A percentile compares a stretch with the other conserved stretches of the same genome.
Conservation (phyloP, 139 green algal genomes). For the Asterochloris sp. region DNA sequence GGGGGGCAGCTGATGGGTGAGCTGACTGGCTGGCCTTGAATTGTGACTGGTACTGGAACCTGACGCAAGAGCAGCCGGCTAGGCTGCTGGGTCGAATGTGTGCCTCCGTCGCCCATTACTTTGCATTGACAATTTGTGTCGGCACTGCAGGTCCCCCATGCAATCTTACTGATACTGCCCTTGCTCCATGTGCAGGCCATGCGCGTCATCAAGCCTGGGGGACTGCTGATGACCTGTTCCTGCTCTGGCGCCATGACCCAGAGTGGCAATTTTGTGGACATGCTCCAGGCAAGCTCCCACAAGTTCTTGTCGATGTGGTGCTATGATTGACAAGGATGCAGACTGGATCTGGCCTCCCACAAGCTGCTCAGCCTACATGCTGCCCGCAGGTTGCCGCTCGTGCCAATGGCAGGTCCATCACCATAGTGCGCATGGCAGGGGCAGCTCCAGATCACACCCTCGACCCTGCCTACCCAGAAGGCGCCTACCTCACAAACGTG, state of each 20-base stretch:
- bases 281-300: conserved; percentile 36
- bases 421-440: conserved; percentile 61
- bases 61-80: too few relatives aligned
- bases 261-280: conserved; percentile 44
- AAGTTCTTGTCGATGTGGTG: background rate
- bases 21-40: too few relatives aligned
- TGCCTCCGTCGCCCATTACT: too few relatives aligned
- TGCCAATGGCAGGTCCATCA: conserved; percentile 33
- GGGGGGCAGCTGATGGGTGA: too few relatives aligned
- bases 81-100: too few relatives aligned
- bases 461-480: conserved; percentile 75
- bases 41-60: too few relatives aligned
- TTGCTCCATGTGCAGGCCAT: conserved; percentile 26
- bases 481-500: conserved; percentile 77
- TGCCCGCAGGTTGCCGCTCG: conserved; percentile 31
- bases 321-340: background rate
- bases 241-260: conserved; percentile 88
- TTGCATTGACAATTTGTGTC: too few relatives aligned
- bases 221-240: conserved; percentile 92
- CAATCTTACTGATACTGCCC: too few relatives aligned
- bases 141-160: too few relatives aligned
- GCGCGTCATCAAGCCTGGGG: conserved; percentile 65
- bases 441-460: conserved; percentile 70
- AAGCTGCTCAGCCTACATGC: background rate
- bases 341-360: background rate